Evolutionary conservation across 2,329 filamentous ascomycete species (phyloP).

Genomic region (Plenodomus tracheiphilus): DNA sequence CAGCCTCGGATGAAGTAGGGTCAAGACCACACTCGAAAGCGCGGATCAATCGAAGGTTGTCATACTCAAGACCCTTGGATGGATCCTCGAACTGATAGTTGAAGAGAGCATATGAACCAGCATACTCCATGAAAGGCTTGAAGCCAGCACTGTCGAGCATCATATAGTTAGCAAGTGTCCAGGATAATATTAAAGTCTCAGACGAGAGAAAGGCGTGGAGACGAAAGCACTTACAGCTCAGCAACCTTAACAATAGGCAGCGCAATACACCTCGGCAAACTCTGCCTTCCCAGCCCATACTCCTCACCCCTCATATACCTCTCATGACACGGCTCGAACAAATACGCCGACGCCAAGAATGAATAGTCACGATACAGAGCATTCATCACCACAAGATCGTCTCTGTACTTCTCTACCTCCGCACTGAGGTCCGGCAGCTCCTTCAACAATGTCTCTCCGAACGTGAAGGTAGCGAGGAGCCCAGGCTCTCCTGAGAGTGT

Average conservation of each 20-base stretch:
- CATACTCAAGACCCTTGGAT: constrained; percentile 58
- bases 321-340: constrained; percentile 89
- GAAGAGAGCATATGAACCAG: constrained; percentile 64
- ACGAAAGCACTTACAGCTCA: constrained; percentile 69
- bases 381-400: constrained; percentile 78
- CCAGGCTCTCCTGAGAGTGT: constrained; percentile 74
- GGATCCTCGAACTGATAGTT: constrained; percentile 65
- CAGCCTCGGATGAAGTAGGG: constrained; percentile 84
- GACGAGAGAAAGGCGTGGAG: not conserved
- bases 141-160: constrained; percentile 64
- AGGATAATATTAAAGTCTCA: not conserved
- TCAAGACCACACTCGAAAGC: constrained; percentile 91
- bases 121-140: constrained; percentile 90
- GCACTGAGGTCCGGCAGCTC: constrained; percentile 77
- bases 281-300: constrained; percentile 77
- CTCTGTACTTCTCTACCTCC: constrained; percentile 69
- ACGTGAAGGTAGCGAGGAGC: constrained; percentile 71
- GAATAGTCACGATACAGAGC: constrained; percentile 90
- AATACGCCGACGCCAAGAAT: constrained; percentile 85
- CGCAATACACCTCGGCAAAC: constrained; percentile 74
- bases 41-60: constrained; percentile 78
- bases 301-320: constrained; percentile 66
- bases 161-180: constrained; percentile 21
- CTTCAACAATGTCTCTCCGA: constrained; percentile 74
- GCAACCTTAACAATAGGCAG: constrained; percentile 81